These are phyloP conservation scores for Mortierella sp. DNA, from an alignment of 371 early-diverging fungal genomes.

Conservation along the genomic window DNA sequence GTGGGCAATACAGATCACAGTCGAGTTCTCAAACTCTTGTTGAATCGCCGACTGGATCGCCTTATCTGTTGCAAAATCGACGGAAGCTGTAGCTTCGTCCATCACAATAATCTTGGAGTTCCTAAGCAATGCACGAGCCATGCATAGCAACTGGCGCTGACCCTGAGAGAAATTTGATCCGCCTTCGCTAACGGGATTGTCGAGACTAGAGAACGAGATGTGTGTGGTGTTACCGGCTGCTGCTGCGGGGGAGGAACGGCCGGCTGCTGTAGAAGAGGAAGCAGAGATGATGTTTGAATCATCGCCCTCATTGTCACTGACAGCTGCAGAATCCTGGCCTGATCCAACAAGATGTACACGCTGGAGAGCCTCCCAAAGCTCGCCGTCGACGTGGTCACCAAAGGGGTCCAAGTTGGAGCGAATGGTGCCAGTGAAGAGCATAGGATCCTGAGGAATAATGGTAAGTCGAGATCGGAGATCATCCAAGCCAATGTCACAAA, in stretches of 20 bases:
- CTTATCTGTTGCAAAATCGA: slow-evolving; percentile 77
- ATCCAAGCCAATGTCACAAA: slow-evolving; percentile 76
- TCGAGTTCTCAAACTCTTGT: slow-evolving; percentile 68
- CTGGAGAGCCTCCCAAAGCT: slow-evolving; percentile 76
- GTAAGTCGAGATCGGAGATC: slow-evolving; percentile 80
- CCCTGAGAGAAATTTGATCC: slow-evolving; percentile 87
- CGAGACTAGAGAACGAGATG: slow-evolving; percentile 61
- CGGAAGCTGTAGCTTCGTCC: slow-evolving; percentile 89
- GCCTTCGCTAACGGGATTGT: slow-evolving; percentile 71
- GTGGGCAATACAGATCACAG: slow-evolving; percentile 79
- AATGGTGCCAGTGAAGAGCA: slow-evolving; percentile 70
- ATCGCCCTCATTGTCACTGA: slow-evolving; percentile 34
- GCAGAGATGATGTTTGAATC: background rate
- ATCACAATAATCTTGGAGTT: slow-evolving; percentile 75
- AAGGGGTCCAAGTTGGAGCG: slow-evolving; percentile 80
- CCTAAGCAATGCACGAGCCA: slow-evolving; percentile 83
- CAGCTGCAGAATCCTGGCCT: slow-evolving; percentile 27
- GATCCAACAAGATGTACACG: slow-evolving; percentile 60
- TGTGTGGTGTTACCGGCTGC: slow-evolving; percentile 47
- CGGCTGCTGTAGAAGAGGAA: slow-evolving; percentile 9
- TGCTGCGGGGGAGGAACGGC: slow-evolving; percentile 4
- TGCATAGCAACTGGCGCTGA: slow-evolving; percentile 84
- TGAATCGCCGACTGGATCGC: slow-evolving; percentile 81
- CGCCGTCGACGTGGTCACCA: slow-evolving; percentile 64
- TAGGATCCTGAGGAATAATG: slow-evolving; percentile 82